Evolutionary conservation across 169 alveolate genomes (phyloP), one percentile per base, ranked within the genome.

Genomic region (Eimeria sp.): DNA sequence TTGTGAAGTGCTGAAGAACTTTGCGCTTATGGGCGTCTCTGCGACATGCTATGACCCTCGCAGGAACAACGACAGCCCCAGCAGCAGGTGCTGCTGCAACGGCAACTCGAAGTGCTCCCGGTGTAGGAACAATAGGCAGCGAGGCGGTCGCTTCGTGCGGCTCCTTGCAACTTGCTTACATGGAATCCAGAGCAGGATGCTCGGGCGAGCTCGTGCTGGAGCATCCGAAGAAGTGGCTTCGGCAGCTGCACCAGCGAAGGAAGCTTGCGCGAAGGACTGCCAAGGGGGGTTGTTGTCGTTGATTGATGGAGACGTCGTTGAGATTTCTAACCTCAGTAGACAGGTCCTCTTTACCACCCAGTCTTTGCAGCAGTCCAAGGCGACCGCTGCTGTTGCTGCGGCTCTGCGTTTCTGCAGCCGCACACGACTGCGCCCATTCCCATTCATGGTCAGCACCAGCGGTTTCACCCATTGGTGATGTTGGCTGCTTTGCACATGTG

Each of bases 241-340:
- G 14, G 85, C 85, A 68, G 85, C 58, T 11, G 85, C 74, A 43
- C 85, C 85, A 68, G 74, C 62, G 37, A 37, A 25, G 66, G 60
- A n/a, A 10, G 20, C 43, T 49, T 60, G 58, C 27, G 85, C 71
- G 23, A 33, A 18, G 74, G 37, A 10, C 52, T 64, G 91, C 97
- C 98, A 20, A 30, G 46, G 66, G 60, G 96, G 90, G 74, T 46
- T 46, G 89, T 72, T 99, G 25, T 97, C 99, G 1, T 99, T 99
- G 49, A 99, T 99, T 13, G 99, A 99, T 97, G 99, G 99, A 97
- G 99, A 99, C 95, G 97, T 98, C 83, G 99, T 99, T 74, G 99
- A 99, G 96, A 97, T 99, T n/a, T 99, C 99, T 0, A 99, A 99
- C 97, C 97, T 99, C 83, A 99, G 99, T 97, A 98, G 99, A 72